Base-by-base conservation (phyloP, 768 basidiomycete species). In the Rossbeevera mucosa region DNA sequence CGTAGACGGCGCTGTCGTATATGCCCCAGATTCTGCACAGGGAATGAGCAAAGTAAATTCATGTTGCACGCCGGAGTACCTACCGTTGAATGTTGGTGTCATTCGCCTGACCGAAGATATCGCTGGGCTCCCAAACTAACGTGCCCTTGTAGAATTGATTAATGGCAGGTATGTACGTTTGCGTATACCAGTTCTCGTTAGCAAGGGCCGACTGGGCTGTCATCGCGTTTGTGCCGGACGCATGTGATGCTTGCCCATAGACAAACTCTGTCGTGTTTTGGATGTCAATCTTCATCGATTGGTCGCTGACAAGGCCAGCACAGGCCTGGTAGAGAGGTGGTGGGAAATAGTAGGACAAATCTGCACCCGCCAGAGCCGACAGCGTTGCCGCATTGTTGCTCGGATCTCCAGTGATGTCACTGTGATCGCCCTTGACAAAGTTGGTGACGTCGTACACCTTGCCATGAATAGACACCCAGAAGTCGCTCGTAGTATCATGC, bases 271-370 rank as follows among this genome's bases (percentile, higher is more conserved):
- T 75, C 51, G 77, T 79, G 61, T 84, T 85, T 53, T 78, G 64
- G 44, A 72, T 57, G 30, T 58, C 64, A 48, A 81, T 69, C 1
- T 70, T 43, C 48, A 85, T 67, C 3, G 63, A 51, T 0, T 64
- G 42, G 53, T 79, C 72, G 20, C 64, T 76, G 45, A 88, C 82
- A 22, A 88, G 76, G 21, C 73, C 76, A 0, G 80, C 75, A 59
- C 86, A 88, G 9, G 80, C 83, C 46, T 79, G 63, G 24, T 70
- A 68, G 46, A 86, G 68, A 1, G 86, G 85, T 1, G 76, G 72
- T 1, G 81, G 83, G 72, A 84, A 85, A 66, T 87, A 85, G 40
- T 75, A 66, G 1, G 80, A 80, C 46, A 88, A 53, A 59, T 88
- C 86, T 57, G 73, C 69, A 8, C 86, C 86, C 0, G 80, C 86